Evolutionary conservation across 2,329 filamentous ascomycete species (phyloP), one percentile per base, ranked within the genome.

Genomic region (Pseudopithomyces chartarum): DNA sequence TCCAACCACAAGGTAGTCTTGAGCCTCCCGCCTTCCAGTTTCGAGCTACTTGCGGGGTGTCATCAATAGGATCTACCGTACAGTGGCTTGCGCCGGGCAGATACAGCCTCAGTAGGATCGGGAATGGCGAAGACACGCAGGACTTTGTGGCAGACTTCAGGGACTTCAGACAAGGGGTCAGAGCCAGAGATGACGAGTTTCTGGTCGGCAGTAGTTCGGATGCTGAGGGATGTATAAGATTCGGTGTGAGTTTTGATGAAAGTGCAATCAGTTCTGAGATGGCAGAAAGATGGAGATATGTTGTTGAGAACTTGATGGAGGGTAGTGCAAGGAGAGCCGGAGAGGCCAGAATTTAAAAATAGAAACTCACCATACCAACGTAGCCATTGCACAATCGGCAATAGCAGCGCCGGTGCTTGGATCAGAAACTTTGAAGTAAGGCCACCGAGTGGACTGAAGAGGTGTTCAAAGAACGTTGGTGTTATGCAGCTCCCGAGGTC

Each of bases 181-280:
- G 80, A 33, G 77, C 79, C 2, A 65, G 80, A 26, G 79, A 81
- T 6, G 73, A 76, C 3, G 80, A 82, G 64, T 82, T 81, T 54
- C 54, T 82, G 54, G 65, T 81, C 1, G 79, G 78, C 0, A 76
- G 77, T 36, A 74, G 65, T 26, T 76, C 78, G 36, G 72, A 76
- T 59, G 70, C 56, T 0, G 58, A 70, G 32, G 73, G 73, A 0
- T 64, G 73, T 5, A 62, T 82, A 7, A 63, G 59, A n/a, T 76
- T 77, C 50, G 68, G 66, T 7, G 78, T 78, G 0, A 77, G 73
- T 44, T 78, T 79, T 59, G 80, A 82, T 65, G 69, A 65, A 44
- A 76, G 63, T 64, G 69, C 70, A 15, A 75, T 77, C 56, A 69
- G 66, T 54, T 62, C 70, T 36, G 68, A 70, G 43, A 57, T 54